Evolutionary conservation across 2,329 filamentous ascomycete species (phyloP), one percentile per base, ranked within the genome.

Genomic region (Monascus ruber): DNA sequence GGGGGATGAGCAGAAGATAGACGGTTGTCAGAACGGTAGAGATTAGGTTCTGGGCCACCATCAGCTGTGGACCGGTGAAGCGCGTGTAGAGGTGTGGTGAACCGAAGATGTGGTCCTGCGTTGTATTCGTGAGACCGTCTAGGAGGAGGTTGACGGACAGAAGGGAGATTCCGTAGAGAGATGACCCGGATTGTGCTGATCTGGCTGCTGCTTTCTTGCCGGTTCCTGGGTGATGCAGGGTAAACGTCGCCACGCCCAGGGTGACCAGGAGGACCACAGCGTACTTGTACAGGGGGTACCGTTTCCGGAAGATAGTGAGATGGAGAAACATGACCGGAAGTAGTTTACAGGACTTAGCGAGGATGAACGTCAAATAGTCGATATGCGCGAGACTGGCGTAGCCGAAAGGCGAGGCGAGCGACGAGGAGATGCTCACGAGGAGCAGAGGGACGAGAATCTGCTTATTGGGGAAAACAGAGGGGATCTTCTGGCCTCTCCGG

Each of bases 281-380:
- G 68, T 98, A 98, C 69, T 98, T 98, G 72, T 94, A 94, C 34
- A 94, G 71, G 1, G 91, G 89, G 63, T 95, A 98, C 35, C 81
- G 74, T 55, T 82, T 83, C 43, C 82, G 80, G 71, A 95, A 98
- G 35, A 98, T 66, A 34, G 87, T 89, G 55, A 96, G 77, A 69
- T 98, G 89, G 32, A 98, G 74, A 55, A 91, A 81, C 91, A 98
- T 96, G 56, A 98, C 91, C 2, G 91, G 91, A n/a, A 98, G 79
- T 17, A 98, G 76, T 70, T 98, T 98, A 81, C 91, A 98, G 53
- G 83, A 88, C 68, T 98, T 96, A 52, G 91, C 89, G 33, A 98
- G 82, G 51, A 95, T 85, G 66, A 94, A 96, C 26, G 91, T 95
- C 56, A 96, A 85, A 66, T 96, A 96, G 74, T 96, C 91, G 64